phyloP scores from a whole-genome alignment of 2,329 filamentous ascomycete genomes.

The Bipolaris gigantea region DNA sequence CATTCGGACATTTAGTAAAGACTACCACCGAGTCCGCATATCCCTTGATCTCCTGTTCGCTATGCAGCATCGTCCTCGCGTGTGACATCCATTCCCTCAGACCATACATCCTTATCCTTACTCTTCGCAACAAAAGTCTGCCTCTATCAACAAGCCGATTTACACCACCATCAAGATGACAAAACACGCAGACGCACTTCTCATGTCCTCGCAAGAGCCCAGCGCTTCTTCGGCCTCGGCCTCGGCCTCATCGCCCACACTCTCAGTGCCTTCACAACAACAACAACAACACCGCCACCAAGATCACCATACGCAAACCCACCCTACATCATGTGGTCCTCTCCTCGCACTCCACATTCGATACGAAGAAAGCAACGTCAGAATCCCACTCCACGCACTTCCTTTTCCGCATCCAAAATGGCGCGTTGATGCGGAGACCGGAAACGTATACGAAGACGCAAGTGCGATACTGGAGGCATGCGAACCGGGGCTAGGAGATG shows the following conservation, averaged over 20 bases:
- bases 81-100: no score
- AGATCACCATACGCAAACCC: not conserved
- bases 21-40: no score
- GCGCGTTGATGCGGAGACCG: slow-evolving; percentile 7
- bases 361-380: slow-evolving; percentile 16
- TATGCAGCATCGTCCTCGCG: no score
- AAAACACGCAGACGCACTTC: not conserved
- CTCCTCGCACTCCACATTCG: slow-evolving; percentile 1
- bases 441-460: slow-evolving; percentile 8
- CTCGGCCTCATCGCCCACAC: not conserved
- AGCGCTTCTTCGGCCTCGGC: not conserved
- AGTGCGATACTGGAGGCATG: slow-evolving; percentile 18
- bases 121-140: no score
- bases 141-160: no score
- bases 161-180: not conserved
- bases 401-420: slow-evolving; percentile 22
- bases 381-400: slow-evolving; percentile 12
- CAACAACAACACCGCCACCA: not conserved
- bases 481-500: slow-evolving; percentile 5
- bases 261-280: not conserved
- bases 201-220: not conserved
- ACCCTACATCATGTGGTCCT: not conserved
- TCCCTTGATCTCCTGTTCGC: no score
- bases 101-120: no score
- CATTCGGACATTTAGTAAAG: not conserved